A percentile compares a stretch with the other conserved stretches of the same genome.
Evolutionary conservation across 371 early-diverging fungal species (phyloP).

Genomic region (Mucor sp.): DNA sequence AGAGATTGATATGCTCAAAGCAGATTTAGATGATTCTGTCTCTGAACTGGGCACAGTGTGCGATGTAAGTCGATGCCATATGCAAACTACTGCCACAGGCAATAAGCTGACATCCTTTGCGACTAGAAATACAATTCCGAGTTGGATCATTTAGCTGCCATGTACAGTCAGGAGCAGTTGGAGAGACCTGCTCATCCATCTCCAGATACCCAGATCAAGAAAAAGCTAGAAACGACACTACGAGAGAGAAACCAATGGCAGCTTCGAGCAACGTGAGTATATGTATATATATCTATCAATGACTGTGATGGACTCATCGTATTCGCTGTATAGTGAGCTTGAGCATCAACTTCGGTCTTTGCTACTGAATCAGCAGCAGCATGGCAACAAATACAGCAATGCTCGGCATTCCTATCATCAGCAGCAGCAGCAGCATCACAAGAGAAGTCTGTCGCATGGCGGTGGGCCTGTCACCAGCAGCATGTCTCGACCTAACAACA

Average conservation of each 20-base stretch:
- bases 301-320: background rate
- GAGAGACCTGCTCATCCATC: slow-evolving; percentile 30
- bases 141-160: slow-evolving; percentile 10
- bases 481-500: background rate
- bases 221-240: slow-evolving; percentile 31
- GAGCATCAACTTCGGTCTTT: slow-evolving; percentile 9
- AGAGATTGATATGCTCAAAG: slow-evolving; percentile 22
- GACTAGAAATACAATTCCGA: slow-evolving; percentile 23
- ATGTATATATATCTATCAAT: background rate
- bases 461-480: background rate
- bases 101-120: background rate
- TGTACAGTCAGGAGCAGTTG: slow-evolving; percentile 8
- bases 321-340: slow-evolving; percentile 7
- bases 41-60: slow-evolving; percentile 22
- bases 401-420: background rate
- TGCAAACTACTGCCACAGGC: background rate
- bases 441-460: background rate
- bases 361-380: background rate
- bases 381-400: background rate
- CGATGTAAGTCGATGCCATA: slow-evolving; percentile 11
- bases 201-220: slow-evolving; percentile 30
- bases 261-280: slow-evolving; percentile 35
- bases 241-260: slow-evolving; percentile 46
- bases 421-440: background rate
- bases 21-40: slow-evolving; percentile 21